Percentiles rank a stretch among this genome's conserved stretches.
phyloP scores from a whole-genome alignment of 2,329 filamentous ascomycete genomes.

The Zymoseptoria tritici region DNA sequence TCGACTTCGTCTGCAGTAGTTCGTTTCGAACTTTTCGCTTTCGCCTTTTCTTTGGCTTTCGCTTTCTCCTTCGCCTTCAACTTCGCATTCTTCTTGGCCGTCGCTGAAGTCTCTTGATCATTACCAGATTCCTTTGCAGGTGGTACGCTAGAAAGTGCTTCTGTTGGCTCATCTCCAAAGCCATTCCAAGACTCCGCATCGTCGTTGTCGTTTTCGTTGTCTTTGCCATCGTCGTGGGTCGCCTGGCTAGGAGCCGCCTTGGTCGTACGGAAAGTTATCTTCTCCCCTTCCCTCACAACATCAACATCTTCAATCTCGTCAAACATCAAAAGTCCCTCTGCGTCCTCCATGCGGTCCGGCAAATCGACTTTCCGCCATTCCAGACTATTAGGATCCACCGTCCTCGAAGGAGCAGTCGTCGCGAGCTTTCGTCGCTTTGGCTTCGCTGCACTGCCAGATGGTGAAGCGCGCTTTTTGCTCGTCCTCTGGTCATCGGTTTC shows the following conservation, averaged over 20 bases:
- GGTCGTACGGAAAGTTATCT: conserved; percentile 31
- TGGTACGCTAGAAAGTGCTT: not conserved
- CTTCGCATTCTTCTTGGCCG: conserved; percentile 17
- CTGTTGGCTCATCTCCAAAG: conserved; percentile 39
- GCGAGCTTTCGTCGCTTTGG: conserved; percentile 1
- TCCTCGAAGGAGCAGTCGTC: not conserved
- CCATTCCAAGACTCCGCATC: conserved; percentile 47
- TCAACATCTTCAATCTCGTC: conserved; percentile 91
- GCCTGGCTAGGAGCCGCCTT: conserved; percentile 5
- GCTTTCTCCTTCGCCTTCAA: conserved; percentile 19
- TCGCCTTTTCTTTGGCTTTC: conserved; percentile 20
- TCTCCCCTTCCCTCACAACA: conserved; percentile 54
- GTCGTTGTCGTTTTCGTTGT: conserved; percentile 44
- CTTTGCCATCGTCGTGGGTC: conserved; percentile 4
- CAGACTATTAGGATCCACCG: conserved; percentile 31
- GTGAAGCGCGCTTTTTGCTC: conserved; percentile 6
- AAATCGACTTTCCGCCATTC: conserved; percentile 58
- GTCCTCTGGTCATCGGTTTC: conserved; percentile 6
- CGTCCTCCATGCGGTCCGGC: conserved; percentile 74
- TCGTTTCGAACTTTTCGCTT: conserved; percentile 14
- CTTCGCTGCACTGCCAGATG: not conserved
- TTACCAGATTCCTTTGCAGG: not conserved
- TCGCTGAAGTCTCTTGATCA: conserved; percentile 16
- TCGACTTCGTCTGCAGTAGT: not conserved
- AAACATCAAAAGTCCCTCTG: conserved; percentile 78